A percentile compares a stretch with the other conserved stretches of the same genome.
These are phyloP conservation scores for Sphagnum magellanicum DNA, from an alignment of 228 moss, liverwort and hornwort genomes.

Conservation along the genomic window DNA sequence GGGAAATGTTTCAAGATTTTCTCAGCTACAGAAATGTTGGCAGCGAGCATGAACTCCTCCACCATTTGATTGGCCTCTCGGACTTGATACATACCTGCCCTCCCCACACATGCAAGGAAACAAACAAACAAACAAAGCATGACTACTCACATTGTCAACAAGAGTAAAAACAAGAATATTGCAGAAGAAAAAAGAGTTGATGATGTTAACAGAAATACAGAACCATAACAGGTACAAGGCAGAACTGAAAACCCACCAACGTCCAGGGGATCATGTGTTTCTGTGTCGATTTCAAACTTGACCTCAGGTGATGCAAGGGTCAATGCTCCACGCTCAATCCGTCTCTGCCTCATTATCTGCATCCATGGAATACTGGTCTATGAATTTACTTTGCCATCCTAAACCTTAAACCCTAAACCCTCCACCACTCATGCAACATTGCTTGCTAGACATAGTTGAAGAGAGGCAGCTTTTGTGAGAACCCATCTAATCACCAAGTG, in stretches of 20 bases:
- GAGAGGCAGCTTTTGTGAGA: too few species aligned
- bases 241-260: slow-evolving; percentile 52
- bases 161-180: not conserved
- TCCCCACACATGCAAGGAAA: slow-evolving; percentile 4
- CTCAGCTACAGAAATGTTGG: slow-evolving; percentile 89
- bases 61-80: slow-evolving; percentile 99
- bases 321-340: slow-evolving; percentile 90
- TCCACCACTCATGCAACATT: too few species aligned
- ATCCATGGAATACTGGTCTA: not conserved
- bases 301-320: slow-evolving; percentile 98
- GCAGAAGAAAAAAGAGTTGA: not conserved
- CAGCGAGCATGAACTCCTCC: slow-evolving; percentile 99
- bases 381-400: too few species aligned
- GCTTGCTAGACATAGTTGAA: too few species aligned
- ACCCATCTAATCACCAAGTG: too few species aligned
- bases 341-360: slow-evolving; percentile 88
- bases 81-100: slow-evolving; percentile 98
- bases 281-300: slow-evolving; percentile 99
- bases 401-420: too few species aligned
- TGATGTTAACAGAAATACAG: not conserved
- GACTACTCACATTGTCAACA: too few species aligned
- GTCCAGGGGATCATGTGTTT: slow-evolving; percentile 98
- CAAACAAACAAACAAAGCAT: not conserved
- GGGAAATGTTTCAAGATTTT: slow-evolving; percentile 85
- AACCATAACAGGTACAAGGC: not conserved